A percentile compares a stretch with the other conserved stretches of the same genome.
Evolutionary conservation across 208 protist genomes (phyloP).

Genomic region (Herpetomonas muscarum): DNA sequence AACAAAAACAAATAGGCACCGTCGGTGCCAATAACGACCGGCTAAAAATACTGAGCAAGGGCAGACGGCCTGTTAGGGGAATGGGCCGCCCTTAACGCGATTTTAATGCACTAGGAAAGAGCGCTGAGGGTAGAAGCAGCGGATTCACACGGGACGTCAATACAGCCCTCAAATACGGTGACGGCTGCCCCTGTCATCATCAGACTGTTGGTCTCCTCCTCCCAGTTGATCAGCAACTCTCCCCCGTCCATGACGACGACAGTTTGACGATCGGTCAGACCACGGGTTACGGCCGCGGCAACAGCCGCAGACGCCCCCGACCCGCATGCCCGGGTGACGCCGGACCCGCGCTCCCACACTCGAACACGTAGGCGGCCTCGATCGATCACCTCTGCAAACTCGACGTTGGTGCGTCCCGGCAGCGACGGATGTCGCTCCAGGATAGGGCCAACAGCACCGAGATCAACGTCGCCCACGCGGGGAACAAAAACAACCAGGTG

Average conservation of each 20-base stretch:
- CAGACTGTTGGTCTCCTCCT: not conserved
- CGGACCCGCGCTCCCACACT: conserved; percentile 10
- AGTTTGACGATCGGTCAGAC: not conserved
- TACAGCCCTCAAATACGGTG: not conserved
- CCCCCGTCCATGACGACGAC: conserved; percentile 4
- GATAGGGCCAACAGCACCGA: not conserved
- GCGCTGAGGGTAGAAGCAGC: not conserved
- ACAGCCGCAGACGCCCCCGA: conserved; percentile 5
- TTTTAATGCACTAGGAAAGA: too few species aligned
- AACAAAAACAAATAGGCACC: too few species aligned
- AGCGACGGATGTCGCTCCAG: conserved; percentile 1
- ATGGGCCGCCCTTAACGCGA: too few species aligned
- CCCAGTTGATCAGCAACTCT: not conserved
- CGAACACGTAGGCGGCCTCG: conserved; percentile 2
- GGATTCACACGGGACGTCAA: not conserved
- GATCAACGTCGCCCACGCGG: not conserved
- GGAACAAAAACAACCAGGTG: conserved; percentile 6
- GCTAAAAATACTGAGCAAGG: too few species aligned
- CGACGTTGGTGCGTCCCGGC: conserved; percentile 4
- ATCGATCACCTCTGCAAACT: not conserved
- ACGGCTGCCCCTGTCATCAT: conserved; percentile 6
- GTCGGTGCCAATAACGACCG: too few species aligned
- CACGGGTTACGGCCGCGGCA: conserved; percentile 3
- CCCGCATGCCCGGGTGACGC: conserved; percentile 7
- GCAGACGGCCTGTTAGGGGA: too few species aligned